Percentiles rank a stretch among this genome's conserved stretches.
Evolutionary conservation across 345 rosid genomes (phyloP).

Genomic region (Eucalyptus coolabah): DNA sequence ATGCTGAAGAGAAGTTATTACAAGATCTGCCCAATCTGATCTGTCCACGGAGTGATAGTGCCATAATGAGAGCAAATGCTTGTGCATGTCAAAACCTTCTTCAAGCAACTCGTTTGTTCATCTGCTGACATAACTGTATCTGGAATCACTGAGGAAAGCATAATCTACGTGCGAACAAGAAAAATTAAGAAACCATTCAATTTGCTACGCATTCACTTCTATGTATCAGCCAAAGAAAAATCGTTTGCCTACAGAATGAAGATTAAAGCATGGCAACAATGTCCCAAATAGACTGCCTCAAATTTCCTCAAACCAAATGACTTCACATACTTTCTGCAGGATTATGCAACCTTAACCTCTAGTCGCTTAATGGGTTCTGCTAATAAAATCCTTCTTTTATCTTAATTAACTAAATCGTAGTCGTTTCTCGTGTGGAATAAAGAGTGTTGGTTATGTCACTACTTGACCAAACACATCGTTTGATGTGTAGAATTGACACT

Average conservation of each 20-base stretch:
- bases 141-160: constrained; percentile 27
- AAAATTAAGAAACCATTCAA: background rate
- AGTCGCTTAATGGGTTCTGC: background rate
- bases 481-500: background rate
- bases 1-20: constrained; percentile 56
- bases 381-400: background rate
- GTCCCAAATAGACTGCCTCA: background rate
- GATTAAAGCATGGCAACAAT: background rate
- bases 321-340: background rate
- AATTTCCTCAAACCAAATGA: background rate
- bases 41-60: constrained; percentile 78
- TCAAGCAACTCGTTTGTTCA: constrained; percentile 75
- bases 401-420: background rate
- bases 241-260: background rate
- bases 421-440: background rate
- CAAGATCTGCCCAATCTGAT: constrained; percentile 73
- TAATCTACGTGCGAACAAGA: background rate
- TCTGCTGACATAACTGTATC: constrained; percentile 74
- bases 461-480: background rate
- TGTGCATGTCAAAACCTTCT: constrained; percentile 76
- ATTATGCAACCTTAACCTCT: background rate
- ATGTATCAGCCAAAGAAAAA: background rate
- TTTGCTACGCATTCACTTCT: background rate
- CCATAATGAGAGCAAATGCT: constrained; percentile 64
- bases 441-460: background rate